These are phyloP conservation scores for Rubia tinctorum DNA, from an alignment of 305 asterid species.

Conservation along the genomic window DNA sequence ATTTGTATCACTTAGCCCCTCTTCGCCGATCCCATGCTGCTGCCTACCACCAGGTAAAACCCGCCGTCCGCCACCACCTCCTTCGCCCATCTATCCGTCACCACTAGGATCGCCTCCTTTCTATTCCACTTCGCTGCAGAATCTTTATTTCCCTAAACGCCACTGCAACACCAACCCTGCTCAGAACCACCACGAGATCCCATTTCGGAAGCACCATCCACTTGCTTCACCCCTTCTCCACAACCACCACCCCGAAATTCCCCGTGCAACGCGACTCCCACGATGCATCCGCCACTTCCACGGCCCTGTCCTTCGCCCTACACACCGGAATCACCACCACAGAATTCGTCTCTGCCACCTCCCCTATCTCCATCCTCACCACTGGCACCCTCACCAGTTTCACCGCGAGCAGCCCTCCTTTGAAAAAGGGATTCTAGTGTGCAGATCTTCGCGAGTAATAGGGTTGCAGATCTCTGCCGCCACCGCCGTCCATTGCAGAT, in stretches of 20 bases:
- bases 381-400: too few species aligned
- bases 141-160: too few species aligned
- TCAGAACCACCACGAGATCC: constrained; percentile 55
- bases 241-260: constrained; percentile 66
- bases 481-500: too few species aligned
- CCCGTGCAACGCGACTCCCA: constrained; percentile 71
- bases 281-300: constrained; percentile 76
- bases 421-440: too few species aligned
- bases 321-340: constrained; percentile 83
- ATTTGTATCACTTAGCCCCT: too few species aligned
- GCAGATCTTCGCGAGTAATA: too few species aligned
- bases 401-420: constrained; percentile 23
- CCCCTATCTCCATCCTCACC: constrained; percentile 71
- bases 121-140: too few species aligned
- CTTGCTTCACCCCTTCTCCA: constrained; percentile 80
- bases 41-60: constrained; percentile 63
- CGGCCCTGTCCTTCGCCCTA: constrained; percentile 51
- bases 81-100: constrained; percentile 66
- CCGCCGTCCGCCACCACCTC: constrained; percentile 53
- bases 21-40: constrained; percentile 54
- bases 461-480: too few species aligned
- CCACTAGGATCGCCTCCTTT: constrained; percentile 70
- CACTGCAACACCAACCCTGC: too few species aligned
- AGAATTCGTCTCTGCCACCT: constrained; percentile 63
- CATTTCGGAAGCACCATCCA: constrained; percentile 98